Evolutionary conservation across 805 yeast species (phyloP).

Genomic region (Suhomyces vadensis): DNA sequence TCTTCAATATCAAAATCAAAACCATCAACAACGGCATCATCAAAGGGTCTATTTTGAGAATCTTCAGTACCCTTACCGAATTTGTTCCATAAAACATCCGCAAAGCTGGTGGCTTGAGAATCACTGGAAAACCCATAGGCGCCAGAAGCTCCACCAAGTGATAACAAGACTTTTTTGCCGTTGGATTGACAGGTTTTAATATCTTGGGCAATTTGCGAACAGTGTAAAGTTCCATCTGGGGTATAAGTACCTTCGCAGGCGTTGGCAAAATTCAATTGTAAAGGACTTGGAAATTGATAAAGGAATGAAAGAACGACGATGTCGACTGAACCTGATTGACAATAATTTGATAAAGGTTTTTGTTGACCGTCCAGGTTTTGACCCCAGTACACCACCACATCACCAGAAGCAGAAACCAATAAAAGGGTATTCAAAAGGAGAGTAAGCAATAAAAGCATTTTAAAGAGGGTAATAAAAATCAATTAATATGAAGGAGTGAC

Average conservation of each 20-base stretch:
- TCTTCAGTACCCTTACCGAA: slow-evolving; percentile 22
- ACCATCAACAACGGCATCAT: slow-evolving; percentile 77
- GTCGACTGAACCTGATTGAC: slow-evolving; percentile 14
- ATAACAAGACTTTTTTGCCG: slow-evolving; percentile 78
- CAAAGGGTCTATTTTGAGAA: slow-evolving; percentile 54
- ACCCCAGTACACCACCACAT: slow-evolving; percentile 21
- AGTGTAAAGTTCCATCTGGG: slow-evolving; percentile 14
- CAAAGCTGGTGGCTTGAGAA: slow-evolving; percentile 25
- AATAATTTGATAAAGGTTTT: slow-evolving; percentile 14
- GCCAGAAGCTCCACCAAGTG: slow-evolving; percentile 58
- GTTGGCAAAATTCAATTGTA: slow-evolving; percentile 16
- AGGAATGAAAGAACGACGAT: slow-evolving; percentile 16
- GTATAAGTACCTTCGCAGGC: slow-evolving; percentile 16
- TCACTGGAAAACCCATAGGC: slow-evolving; percentile 42
- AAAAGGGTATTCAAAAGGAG: slow-evolving; percentile 4
- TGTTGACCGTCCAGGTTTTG: slow-evolving; percentile 17
- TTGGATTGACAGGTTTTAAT: slow-evolving; percentile 70
- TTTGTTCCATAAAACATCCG: slow-evolving; percentile 28
- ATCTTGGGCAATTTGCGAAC: slow-evolving; percentile 50
- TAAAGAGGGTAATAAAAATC: not conserved
- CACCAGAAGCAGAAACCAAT: slow-evolving; percentile 13
- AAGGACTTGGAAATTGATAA: slow-evolving; percentile 11
- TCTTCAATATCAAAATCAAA: slow-evolving; percentile 77
- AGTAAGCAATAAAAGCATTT: slow-evolving; percentile 5
- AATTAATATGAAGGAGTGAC: slow-evolving; percentile 1